A percentile compares a stretch with the other conserved stretches of the same genome.
Evolutionary conservation across 345 rosid species (phyloP).

Genomic region (Citrus trifoliata): DNA sequence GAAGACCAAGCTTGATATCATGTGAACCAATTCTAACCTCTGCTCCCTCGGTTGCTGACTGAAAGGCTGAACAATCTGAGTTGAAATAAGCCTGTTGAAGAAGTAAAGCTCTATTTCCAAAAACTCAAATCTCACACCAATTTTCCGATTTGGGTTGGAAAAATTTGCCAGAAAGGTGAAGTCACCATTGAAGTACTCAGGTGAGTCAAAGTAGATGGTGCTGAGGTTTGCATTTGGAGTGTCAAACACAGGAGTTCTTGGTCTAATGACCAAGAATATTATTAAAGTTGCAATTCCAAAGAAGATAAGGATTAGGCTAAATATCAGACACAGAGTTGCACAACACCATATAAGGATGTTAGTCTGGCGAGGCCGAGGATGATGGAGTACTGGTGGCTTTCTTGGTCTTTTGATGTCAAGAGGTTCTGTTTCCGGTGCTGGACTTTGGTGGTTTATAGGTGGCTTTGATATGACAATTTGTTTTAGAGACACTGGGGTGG

Average conservation of each 20-base stretch:
- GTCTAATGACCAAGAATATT: conserved; percentile 56
- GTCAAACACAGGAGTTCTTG: conserved; percentile 71
- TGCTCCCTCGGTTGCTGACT: conserved; percentile 48
- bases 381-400: conserved; percentile 34
- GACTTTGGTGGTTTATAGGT: conserved; percentile 19
- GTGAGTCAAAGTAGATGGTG: conserved; percentile 73
- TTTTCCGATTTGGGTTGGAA: conserved; percentile 74
- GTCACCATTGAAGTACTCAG: conserved; percentile 76
- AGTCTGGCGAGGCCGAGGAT: conserved; percentile 42
- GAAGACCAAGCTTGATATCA: conserved; percentile 74
- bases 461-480: conserved; percentile 45
- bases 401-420: conserved; percentile 12
- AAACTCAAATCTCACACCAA: conserved; percentile 60
- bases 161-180: conserved; percentile 60
- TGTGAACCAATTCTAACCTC: conserved; percentile 51
- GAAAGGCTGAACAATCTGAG: conserved; percentile 64
- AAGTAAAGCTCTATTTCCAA: conserved; percentile 64
- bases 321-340: conserved; percentile 67
- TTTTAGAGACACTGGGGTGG: conserved; percentile 32
- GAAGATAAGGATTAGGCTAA: conserved; percentile 71
- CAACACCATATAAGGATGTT: conserved; percentile 72
- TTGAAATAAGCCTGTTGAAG: conserved; percentile 47
- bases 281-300: conserved; percentile 77
- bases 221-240: conserved; percentile 67
- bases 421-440: conserved; percentile 11